These are phyloP conservation scores for Pseudocercospora macadamiae DNA, from an alignment of 2,329 filamentous ascomycete species.

Conservation along the genomic window DNA sequence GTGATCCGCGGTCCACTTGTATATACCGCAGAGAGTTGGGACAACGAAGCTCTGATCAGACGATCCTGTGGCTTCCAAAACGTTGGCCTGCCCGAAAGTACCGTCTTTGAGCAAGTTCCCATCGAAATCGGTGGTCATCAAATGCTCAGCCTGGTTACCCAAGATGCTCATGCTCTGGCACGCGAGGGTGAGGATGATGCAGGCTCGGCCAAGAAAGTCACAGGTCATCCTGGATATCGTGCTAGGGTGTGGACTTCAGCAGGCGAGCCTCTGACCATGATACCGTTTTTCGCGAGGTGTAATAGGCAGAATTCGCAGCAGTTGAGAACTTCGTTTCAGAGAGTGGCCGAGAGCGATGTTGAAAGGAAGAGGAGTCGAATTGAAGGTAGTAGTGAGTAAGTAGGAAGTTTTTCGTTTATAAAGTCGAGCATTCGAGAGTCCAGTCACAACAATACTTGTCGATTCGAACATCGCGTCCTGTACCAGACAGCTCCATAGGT, in stretches of 20 bases:
- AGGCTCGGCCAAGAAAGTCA: slow-evolving; percentile 4
- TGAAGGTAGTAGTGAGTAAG: too few relatives aligned
- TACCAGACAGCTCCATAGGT: too few relatives aligned
- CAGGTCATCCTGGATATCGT: slow-evolving; percentile 6
- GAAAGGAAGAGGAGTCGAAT: too few relatives aligned
- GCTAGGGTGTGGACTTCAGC: neutral
- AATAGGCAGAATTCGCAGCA: slow-evolving; percentile 9
- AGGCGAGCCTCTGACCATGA: neutral
- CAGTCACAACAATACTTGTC: too few relatives aligned
- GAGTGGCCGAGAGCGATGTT: slow-evolving; percentile 10
- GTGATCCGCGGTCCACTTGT: slow-evolving; percentile 9
- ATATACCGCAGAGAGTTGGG: slow-evolving; percentile 7
- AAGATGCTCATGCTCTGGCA: slow-evolving; percentile 7
- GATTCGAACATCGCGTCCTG: too few relatives aligned
- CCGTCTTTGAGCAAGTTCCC: neutral
- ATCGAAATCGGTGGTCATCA: slow-evolving; percentile 1
- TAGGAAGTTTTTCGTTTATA: too few relatives aligned
- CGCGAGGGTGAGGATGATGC: slow-evolving; percentile 1
- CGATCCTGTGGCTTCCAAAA: neutral
- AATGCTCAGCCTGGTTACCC: slow-evolving; percentile 6
- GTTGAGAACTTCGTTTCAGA: slow-evolving; percentile 3
- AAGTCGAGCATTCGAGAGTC: too few relatives aligned
- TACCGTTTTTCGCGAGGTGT: slow-evolving; percentile 10
- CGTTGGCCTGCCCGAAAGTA: slow-evolving; percentile 8
- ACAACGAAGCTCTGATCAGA: slow-evolving; percentile 1